Base-by-base conservation (phyloP, 75 land plant genomes). In the Isoetes taiwanensis region DNA sequence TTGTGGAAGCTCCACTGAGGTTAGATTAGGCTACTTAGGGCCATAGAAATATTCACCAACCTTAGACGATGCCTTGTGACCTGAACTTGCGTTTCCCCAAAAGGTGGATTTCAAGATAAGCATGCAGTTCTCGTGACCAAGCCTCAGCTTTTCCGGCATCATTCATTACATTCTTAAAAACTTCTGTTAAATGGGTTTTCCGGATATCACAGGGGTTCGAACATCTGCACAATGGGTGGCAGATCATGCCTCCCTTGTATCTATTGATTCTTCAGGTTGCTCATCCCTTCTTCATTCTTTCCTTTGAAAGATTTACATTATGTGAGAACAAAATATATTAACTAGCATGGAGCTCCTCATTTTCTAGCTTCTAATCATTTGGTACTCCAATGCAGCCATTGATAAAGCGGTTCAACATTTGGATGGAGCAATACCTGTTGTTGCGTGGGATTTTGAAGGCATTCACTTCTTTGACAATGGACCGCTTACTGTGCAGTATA, bases 391-490 rank as follows among this genome's bases (percentile, higher is more conserved):
- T 70, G 46, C 68, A 88, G 99, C 79, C 19, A 66, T 94, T 41
- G 90, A 88, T 73, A 82, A 74, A 41, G 81, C 78, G 2, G 96
- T 82, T 32, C 77, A 84, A 34, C 48, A 41, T 0, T 62, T 94
- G 32, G 54, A 84, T 16, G 83, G 62, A 0, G 58, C 64, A 12
- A 46, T 94, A 55, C 96, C 96, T 1, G 69, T 72, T 50, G 76
- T 84, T 53, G 63, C 72, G 25, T 94, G 99, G 99, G 80, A 94
- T 63, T 94, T 78, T 48, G 99, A 94, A 72, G 90, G 90, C 63
- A 94, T 94, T 69, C 99, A 94, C 63, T 94, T 77, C 62, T 89
- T 88, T 54, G 99, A 94, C 58, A 69, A 73, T 64, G 99, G 99
- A 2, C 96, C 99, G 1, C 86, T 94, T 26, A 82, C 96, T n/a